phyloP scores from a whole-genome alignment of 495 filamentous ascomycete genomes.

The Letharia columbiana region DNA sequence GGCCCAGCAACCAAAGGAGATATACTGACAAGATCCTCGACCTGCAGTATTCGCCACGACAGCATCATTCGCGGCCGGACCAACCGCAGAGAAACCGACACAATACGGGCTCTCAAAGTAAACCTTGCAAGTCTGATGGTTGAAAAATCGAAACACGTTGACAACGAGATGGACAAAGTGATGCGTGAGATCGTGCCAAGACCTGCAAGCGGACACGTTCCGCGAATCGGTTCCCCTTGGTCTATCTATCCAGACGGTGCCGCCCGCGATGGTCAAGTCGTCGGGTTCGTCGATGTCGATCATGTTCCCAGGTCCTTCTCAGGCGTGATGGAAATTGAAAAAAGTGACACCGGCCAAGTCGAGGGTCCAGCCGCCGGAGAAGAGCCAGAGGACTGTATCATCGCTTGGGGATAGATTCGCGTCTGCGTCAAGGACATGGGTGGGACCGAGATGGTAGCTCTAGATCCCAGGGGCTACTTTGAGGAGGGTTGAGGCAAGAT shows the following conservation, averaged over 20 bases:
- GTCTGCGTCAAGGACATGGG: slow-evolving; percentile 1
- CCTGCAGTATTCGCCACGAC: too few species aligned
- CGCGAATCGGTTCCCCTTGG: not conserved
- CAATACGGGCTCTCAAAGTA: too few species aligned
- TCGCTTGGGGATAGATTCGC: slow-evolving; percentile 5
- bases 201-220: too few species aligned
- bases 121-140: too few species aligned
- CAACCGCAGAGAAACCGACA: too few species aligned
- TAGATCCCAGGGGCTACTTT: slow-evolving; percentile 4
- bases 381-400: slow-evolving; percentile 6
- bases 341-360: slow-evolving; percentile 13
- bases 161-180: too few species aligned
- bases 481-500: slow-evolving; percentile 9
- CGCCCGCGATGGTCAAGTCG: slow-evolving; percentile 12
- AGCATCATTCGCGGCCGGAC: too few species aligned
- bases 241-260: slow-evolving; percentile 12
- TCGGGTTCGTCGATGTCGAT: slow-evolving; percentile 17
- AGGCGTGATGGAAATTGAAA: not conserved
- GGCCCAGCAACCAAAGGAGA: too few species aligned
- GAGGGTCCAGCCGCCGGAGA: slow-evolving; percentile 14
- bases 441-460: not conserved
- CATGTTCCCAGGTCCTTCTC: not conserved
- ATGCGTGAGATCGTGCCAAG: too few species aligned
- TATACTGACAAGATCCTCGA: too few species aligned
- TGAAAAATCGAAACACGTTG: too few species aligned